Evolutionary conservation across 345 rosid species (phyloP).

Genomic region (Syzygium grande): DNA sequence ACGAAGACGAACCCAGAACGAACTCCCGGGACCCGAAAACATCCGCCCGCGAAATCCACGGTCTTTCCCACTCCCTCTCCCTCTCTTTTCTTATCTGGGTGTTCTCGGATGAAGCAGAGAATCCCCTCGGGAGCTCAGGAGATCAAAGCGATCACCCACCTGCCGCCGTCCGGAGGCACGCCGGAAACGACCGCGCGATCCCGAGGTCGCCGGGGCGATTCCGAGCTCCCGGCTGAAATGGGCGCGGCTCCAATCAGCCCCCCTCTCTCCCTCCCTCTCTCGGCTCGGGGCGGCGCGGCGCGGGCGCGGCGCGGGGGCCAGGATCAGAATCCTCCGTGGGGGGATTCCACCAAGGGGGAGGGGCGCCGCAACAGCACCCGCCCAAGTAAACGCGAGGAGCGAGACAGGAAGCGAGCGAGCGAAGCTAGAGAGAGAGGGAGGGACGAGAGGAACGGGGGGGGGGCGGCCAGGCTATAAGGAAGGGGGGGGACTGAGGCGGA

Average conservation of each 20-base stretch:
- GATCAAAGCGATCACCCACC: background rate
- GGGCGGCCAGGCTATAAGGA: background rate
- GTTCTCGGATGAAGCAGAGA: background rate
- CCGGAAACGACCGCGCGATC: background rate
- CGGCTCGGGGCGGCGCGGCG: too few relatives aligned
- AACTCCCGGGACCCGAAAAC: background rate
- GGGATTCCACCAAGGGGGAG: too few relatives aligned
- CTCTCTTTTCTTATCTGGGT: background rate
- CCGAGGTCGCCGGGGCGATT: background rate
- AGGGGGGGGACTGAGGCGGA: background rate
- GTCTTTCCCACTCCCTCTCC: background rate
- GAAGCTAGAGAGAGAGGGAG: background rate
- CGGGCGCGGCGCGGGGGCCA: too few relatives aligned
- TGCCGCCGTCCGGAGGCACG: background rate
- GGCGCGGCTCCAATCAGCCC: too few relatives aligned
- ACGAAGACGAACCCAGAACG: background rate
- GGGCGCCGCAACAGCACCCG: too few relatives aligned
- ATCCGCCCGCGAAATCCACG: background rate
- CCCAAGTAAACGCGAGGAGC: too few relatives aligned
- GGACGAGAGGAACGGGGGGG: background rate
- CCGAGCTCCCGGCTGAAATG: too few relatives aligned
- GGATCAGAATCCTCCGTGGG: too few relatives aligned
- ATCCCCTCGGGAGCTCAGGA: background rate
- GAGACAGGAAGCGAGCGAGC: too few relatives aligned
- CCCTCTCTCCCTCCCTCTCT: too few relatives aligned